Base-by-base conservation (phyloP, 345 rosid genomes). In the Aquilaria yunnanensis region DNA sequence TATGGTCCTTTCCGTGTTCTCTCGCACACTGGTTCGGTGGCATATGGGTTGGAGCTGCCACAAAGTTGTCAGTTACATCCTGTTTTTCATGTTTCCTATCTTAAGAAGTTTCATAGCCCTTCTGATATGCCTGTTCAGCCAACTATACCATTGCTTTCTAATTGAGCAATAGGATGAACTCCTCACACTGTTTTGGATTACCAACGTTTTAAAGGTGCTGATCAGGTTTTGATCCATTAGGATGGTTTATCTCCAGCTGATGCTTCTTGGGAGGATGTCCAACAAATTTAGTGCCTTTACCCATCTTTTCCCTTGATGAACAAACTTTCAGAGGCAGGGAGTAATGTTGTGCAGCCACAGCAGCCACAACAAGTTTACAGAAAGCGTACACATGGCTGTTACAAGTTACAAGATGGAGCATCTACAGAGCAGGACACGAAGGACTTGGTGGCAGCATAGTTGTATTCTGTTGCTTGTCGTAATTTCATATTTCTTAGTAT, bases 111-210 rank as follows among this genome's bases (percentile, higher is more conserved):
- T 1, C 11, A n/a, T 23, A 23, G 23, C 23, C 23, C 23, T 23
- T 23, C 23, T 12, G 23, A 29, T 12, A 13, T 9, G 16, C 2
- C 1, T n/a, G 2, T 51, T 14, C 16, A 6, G 1, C 3, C 3
- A 13, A 1, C 23, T 9, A 13, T 4, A 0, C 1, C 54, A 1
- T 51, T n/a, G 2, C 6, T 9, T 0, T 2, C 0, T 0, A 2
- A 13, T 13, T 6, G 14, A 3, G 54, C 2, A 3, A 29, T n/a
- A 1, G 8, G 16, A 1, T 2, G 0, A 2, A 12, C 1, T 0
- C 5, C 29, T 12, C 1, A 14, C 4, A 10, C 52, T 0, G 7
- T 9, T 13, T 51, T 1, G 16, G 3, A 3, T 2, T 9, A 1
- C 8, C 14, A 3, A 1, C 7, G 0, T 0, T 51, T 5, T 2